Base-by-base conservation (phyloP, 495 filamentous ascomycete species). In the Pseudomonodictys pantanalensis region DNA sequence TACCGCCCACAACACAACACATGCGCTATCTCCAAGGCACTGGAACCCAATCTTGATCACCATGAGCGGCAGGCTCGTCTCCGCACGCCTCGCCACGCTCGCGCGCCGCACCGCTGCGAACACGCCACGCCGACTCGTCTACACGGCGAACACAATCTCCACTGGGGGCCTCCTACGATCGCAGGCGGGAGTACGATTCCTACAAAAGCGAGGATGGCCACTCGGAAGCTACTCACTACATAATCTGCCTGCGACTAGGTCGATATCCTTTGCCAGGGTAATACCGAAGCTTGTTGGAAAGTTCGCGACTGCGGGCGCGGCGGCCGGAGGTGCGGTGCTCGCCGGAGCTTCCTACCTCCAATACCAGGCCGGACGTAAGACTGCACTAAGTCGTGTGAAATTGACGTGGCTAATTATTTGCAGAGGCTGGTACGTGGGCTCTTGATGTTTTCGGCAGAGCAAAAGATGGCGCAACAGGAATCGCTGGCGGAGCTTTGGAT, bases 311-410 rank as follows among this genome's bases (percentile, higher is more conserved):
- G 75, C 97, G 47, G 93, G 93, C 24, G 92, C 95, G 56, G 84
- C 96, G 74, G 91, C 95, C 70, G 93, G 92, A 30, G 91, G 89
- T 39, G 85, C 89, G 41, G 88, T 87, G 74, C 81, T 99, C 69
- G 91, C 88, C 6, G 88, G 89, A 3, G 69, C 93, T 28, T 89
- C 89, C 39, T 99, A 96, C 79, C 67, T 99, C 29, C 93, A 99
- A 71, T 97, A 97, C 72, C 95, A 97, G 75, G 92, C 93, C 60
- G 86, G 86, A 48, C 89, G 90, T 95, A 81, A 69, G 90, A 79
- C 38, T 12, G 56, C 2, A 20, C 45, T 4, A 6, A n/a, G n/a
- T n/a, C n/a, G 24, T 32, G 18, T 12, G 26, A 23, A 29, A 11
- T 5, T 20, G 7, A 17, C 10, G 12, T 2, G 5, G 23, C 74